Evolutionary conservation across 2,329 filamentous ascomycete genomes (phyloP).

Genomic region (Ceratocystis harringtonii): DNA sequence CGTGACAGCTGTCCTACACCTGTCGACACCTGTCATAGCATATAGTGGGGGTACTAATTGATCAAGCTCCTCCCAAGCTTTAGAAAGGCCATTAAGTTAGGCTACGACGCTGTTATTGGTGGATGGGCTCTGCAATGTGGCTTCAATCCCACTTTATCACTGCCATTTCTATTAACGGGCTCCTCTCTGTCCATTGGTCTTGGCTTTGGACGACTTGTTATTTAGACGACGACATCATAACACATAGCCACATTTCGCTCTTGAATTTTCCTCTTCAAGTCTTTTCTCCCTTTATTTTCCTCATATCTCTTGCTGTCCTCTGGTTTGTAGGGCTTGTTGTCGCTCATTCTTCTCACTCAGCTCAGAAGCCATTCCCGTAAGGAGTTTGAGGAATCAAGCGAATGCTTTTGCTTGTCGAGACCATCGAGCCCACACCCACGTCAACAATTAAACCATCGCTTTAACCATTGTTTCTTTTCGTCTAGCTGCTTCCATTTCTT

Average conservation of each 20-base stretch:
- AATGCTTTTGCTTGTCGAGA: conserved; percentile 2
- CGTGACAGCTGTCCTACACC: background rate
- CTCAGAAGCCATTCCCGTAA: background rate
- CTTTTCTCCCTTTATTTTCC: background rate
- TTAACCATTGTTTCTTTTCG: conserved; percentile 2
- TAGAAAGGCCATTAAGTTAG: conserved; percentile 1
- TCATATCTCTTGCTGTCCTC: conserved; percentile 12
- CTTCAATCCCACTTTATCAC: conserved; percentile 25
- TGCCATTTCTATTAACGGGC: background rate
- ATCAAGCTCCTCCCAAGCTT: background rate
- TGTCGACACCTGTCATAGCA: background rate
- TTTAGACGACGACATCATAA: background rate
- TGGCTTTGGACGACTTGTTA: background rate
- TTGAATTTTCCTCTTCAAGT: background rate
- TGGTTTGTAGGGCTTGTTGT: conserved; percentile 12
- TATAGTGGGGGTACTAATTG: background rate
- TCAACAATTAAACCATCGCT: background rate
- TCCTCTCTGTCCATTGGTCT: background rate
- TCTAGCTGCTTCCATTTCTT: background rate
- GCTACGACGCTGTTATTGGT: conserved; percentile 6
- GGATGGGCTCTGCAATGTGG: conserved; percentile 29
- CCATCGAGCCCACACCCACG: background rate
- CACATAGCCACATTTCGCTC: background rate
- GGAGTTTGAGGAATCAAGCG: background rate
- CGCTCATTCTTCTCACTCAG: background rate